phyloP scores from a whole-genome alignment of 345 rosid genomes.

The Conringia planisiliqua region DNA sequence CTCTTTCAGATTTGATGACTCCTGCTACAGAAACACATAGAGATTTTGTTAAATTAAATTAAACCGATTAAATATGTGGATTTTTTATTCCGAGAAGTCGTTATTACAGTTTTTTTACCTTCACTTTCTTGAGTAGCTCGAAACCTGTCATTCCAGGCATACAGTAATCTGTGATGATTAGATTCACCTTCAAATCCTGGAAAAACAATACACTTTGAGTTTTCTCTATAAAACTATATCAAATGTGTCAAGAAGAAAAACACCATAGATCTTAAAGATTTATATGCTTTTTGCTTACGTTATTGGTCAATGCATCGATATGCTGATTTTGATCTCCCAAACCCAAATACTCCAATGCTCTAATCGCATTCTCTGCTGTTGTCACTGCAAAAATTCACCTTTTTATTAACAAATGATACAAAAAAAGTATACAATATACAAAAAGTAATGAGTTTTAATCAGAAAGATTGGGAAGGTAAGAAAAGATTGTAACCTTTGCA shows the following conservation, averaged over 20 bases:
- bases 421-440: not conserved
- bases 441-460: not conserved
- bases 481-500: not conserved
- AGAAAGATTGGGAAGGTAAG: not conserved
- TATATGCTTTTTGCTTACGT: conserved; percentile 15
- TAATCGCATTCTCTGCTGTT: conserved; percentile 69
- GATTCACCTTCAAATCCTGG: conserved; percentile 60
- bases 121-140: conserved; percentile 78
- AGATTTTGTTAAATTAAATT: not conserved
- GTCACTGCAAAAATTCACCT: conserved; percentile 51
- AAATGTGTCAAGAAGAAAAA: not conserved
- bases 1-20: conserved; percentile 65
- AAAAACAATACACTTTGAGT: not conserved
- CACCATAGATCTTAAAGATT: not conserved
- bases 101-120: conserved; percentile 41
- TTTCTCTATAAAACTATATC: not conserved
- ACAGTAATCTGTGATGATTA: conserved; percentile 86
- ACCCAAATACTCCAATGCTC: conserved; percentile 79
- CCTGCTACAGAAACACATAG: conserved; percentile 40
- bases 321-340: conserved; percentile 47
- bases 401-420: not conserved
- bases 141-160: conserved; percentile 98
- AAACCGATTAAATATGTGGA: not conserved
- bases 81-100: not conserved
- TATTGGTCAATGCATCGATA: conserved; percentile 6